Percentiles rank a stretch among this genome's conserved stretches.
Conservation (phyloP, 306 rosid genomes). For the Lathyrus sativus region DNA sequence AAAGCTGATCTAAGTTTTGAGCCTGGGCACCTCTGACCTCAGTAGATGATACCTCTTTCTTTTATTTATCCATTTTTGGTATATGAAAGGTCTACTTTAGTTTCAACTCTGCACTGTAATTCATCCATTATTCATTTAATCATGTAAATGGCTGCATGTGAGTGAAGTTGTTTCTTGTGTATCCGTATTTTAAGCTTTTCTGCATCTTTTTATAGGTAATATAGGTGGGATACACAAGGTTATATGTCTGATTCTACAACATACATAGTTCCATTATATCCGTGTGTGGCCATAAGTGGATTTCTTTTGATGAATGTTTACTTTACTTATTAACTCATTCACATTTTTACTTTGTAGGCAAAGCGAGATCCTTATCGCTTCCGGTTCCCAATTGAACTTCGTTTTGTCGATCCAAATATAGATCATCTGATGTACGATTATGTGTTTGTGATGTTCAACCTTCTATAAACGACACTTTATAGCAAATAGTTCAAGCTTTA, state of each 20-base stretch:
- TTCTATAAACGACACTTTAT: constrained; percentile 26
- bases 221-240: background rate
- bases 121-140: constrained; percentile 33
- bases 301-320: constrained; percentile 10
- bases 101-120: constrained; percentile 5
- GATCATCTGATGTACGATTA: constrained; percentile 88
- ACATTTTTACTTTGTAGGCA: constrained; percentile 60
- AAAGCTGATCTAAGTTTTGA: constrained; percentile 1
- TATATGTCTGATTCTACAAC: constrained; percentile 24
- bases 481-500: constrained; percentile 23
- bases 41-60: background rate
- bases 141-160: constrained; percentile 15
- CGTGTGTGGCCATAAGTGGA: constrained; percentile 13
- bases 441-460: constrained; percentile 35
- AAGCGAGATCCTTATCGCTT: constrained; percentile 93
- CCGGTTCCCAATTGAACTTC: constrained; percentile 97
- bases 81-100: constrained; percentile 10
- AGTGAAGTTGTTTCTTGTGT: constrained; percentile 20
- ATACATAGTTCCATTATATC: constrained; percentile 8
- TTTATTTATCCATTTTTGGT: constrained; percentile 16
- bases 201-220: constrained; percentile 17
- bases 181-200: constrained; percentile 12
- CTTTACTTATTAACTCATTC: constrained; percentile 11
- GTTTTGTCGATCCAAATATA: constrained; percentile 82
- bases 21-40: background rate